phyloP scores from a whole-genome alignment of 139 green algal species.

The Picochlorum sp. region DNA sequence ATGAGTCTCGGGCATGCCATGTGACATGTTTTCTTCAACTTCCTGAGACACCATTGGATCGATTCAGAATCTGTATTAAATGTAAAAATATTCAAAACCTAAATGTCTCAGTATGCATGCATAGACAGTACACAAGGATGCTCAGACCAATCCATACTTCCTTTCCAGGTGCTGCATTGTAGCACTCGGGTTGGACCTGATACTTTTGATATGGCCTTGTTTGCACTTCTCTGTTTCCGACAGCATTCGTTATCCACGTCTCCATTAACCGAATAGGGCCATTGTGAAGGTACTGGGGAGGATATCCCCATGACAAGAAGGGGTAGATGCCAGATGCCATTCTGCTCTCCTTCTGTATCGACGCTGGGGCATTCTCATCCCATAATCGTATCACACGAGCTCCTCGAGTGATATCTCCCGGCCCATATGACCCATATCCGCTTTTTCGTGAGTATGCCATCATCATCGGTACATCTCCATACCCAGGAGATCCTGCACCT shows the following conservation, averaged over 20 bases:
- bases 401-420: not conserved
- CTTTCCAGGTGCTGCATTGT: too few species aligned
- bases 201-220: not conserved
- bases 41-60: too few species aligned
- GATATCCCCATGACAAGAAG: not conserved
- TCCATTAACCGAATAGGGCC: not conserved
- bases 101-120: too few species aligned
- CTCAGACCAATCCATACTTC: too few species aligned
- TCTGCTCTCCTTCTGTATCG: too few species aligned
- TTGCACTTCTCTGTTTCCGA: constrained; percentile 1
- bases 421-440: constrained; percentile 9
- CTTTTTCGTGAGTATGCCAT: constrained; percentile 15
- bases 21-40: not conserved
- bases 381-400: not conserved
- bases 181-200: not conserved
- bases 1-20: not conserved
- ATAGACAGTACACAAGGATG: too few species aligned
- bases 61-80: too few species aligned
- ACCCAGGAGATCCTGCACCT: not conserved
- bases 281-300: not conserved
- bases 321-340: too few species aligned
- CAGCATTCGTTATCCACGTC: constrained; percentile 6
- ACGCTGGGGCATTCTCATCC: not conserved
- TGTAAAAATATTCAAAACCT: too few species aligned
- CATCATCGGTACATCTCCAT: not conserved